Base-by-base conservation (phyloP, 192 early-diverging fungal genomes). In the Rhizophagus prolifer region DNA sequence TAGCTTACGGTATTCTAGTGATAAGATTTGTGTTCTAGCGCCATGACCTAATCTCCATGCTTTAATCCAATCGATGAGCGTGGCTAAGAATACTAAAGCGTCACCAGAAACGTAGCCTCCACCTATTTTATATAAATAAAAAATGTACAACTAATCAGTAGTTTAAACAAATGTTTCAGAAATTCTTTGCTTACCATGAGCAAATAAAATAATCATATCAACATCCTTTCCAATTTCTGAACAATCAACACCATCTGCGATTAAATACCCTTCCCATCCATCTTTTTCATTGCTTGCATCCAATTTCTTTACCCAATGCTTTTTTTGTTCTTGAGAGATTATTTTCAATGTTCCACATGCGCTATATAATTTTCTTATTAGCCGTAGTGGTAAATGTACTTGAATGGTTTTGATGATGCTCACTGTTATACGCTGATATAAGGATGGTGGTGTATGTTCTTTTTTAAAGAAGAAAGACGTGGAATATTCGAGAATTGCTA, bases 131-230 rank as follows among this genome's bases (percentile, higher is more conserved):
- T 46, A 31, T 31, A 7, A 50, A n/a, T 1, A 47, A 47, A 69
- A 14, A 58, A n/a, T 5, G 4, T 0, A 12, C 13, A 28, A 16
- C n/a, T 31, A 58, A 23, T 54, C 16, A 16, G 19, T n/a, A 38
- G 16, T 19, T 26, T 66, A 30, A 30, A 3, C 36, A 8, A 68
- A 68, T 5, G 4, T 16, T 54, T 44, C 1, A 38, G n/a, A n/a
- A n/a, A 58, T 9, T 31, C 4, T 38, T 69, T 74, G 46, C 12
- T 65, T 47, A 76, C 75, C 75, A 76, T 76, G 75, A 26, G 64
- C 41, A 25, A 69, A 76, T 68, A 76, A 41, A 59, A 76, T 67
- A 25, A 76, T 16, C 9, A 54, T 9, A 68, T 76, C 65, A n/a
- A 28, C 75, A 50, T 76, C n/a, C n/a, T 59, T 47, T 21, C 75